phyloP scores from a whole-genome alignment of 1,139 yeast species.

The Hemisphaericaspora xylanilytica region DNA sequence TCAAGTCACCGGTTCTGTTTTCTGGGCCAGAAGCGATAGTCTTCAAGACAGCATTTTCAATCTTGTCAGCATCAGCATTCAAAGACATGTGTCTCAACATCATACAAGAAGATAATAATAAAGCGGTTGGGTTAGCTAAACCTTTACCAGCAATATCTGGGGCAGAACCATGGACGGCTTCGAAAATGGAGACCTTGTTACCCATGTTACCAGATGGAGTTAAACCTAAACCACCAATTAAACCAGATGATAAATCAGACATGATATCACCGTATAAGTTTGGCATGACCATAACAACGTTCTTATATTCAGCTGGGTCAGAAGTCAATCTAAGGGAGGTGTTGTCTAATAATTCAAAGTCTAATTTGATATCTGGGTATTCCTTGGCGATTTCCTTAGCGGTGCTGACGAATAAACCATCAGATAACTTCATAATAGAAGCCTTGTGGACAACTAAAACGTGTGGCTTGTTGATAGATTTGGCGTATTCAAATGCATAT shows the following conservation, averaged over 20 bases:
- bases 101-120: constrained; percentile 93
- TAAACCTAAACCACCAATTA: constrained; percentile 97
- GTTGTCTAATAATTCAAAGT: constrained; percentile 90
- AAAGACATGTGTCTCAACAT: constrained; percentile 98
- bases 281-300: constrained; percentile 97
- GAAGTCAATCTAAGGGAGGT: constrained; percentile 88
- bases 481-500: constrained; percentile 96
- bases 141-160: constrained; percentile 99
- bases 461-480: constrained; percentile 82
- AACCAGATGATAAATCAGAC: constrained; percentile 95
- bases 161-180: constrained; percentile 99
- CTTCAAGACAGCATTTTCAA: constrained; percentile 84
- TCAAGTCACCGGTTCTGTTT: constrained; percentile 91
- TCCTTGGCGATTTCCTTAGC: constrained; percentile 88
- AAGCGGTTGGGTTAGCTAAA: constrained; percentile 97
- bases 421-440: constrained; percentile 95
- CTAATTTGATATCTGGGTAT: constrained; percentile 84
- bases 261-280: constrained; percentile 98
- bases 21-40: constrained; percentile 95
- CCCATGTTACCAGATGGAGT: constrained; percentile 99
- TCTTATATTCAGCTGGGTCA: constrained; percentile 77
- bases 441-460: constrained; percentile 97
- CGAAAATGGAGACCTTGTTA: constrained; percentile 93
- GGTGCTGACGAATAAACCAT: constrained; percentile 91
- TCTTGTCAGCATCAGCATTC: constrained; percentile 72